phyloP scores from a whole-genome alignment of 306 rosid species.

The Quercus alba region DNA sequence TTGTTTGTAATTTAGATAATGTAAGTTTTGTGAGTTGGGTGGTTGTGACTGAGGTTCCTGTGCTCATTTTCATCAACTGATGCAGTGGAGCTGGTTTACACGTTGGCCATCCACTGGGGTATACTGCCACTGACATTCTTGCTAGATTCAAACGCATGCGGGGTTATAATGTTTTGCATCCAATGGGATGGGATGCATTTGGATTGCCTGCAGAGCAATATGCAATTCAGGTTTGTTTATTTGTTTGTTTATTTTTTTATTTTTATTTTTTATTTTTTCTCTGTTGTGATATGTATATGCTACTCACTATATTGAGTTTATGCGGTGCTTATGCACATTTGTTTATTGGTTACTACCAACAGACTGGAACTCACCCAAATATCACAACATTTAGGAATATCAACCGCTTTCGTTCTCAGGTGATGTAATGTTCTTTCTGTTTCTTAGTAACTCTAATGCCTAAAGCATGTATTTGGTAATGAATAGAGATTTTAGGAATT shows the following conservation, averaged over 20 bases:
- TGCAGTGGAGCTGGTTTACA: conserved; percentile 94
- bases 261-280: too few relatives aligned
- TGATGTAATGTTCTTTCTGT: conserved; percentile 16
- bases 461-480: background rate
- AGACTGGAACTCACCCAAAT: conserved; percentile 98
- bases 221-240: conserved; percentile 73
- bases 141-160: conserved; percentile 90
- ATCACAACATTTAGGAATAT: conserved; percentile 77
- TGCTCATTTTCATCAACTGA: conserved; percentile 12
- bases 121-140: conserved; percentile 90
- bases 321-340: background rate
- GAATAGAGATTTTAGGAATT: background rate
- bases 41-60: background rate
- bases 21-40: background rate
- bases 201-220: conserved; percentile 99
- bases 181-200: conserved; percentile 99
- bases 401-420: conserved; percentile 90
- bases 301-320: background rate
- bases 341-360: conserved; percentile 17
- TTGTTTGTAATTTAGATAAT: background rate
- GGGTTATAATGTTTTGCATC: conserved; percentile 89
- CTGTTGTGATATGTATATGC: background rate
- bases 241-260: too few relatives aligned
- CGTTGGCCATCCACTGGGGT: conserved; percentile 97
- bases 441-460: background rate